Evolutionary conservation across 805 yeast genomes (phyloP).

Genomic region (Zygosaccharomyces gambellarensis): DNA sequence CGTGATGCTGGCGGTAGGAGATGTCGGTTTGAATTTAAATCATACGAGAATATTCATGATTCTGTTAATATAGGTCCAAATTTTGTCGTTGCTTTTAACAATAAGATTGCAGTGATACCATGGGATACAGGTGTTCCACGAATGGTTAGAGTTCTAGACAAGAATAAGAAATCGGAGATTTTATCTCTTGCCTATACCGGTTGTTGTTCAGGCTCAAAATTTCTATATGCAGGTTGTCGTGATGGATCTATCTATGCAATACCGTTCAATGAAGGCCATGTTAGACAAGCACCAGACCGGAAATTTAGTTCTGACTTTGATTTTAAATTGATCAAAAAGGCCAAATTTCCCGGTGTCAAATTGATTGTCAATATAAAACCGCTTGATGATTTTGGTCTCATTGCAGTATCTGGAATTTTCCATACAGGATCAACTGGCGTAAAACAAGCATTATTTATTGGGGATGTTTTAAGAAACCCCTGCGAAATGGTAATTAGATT

Average conservation of each 20-base stretch:
- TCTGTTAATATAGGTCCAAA: slow-evolving; percentile 8
- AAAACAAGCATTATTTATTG: slow-evolving; percentile 7
- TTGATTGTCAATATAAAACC: slow-evolving; percentile 12
- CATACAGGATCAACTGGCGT: not conserved
- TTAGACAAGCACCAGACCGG: not conserved
- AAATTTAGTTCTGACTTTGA: not conserved
- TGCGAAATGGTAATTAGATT: slow-evolving; percentile 8
- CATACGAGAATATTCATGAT: slow-evolving; percentile 8
- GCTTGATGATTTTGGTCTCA: slow-evolving; percentile 6
- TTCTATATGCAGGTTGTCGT: slow-evolving; percentile 12
- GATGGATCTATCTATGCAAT: slow-evolving; percentile 7
- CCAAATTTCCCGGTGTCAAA: slow-evolving; percentile 1
- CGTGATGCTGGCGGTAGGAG: no score
- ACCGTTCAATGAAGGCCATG: not conserved
- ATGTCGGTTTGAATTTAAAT: not conserved
- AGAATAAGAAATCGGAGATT: slow-evolving; percentile 13
- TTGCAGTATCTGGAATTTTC: slow-evolving; percentile 13
- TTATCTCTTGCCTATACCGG: slow-evolving; percentile 7
- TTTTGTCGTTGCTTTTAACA: slow-evolving; percentile 10
- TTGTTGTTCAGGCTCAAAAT: not conserved
- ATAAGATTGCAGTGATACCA: not conserved
- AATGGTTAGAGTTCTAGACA: not conserved
- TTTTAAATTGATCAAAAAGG: slow-evolving; percentile 1
- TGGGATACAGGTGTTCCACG: not conserved
- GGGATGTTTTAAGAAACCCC: slow-evolving; percentile 5